Base-by-base conservation (phyloP, 2,329 filamentous ascomycete genomes). In the Dothistroma septosporum region DNA sequence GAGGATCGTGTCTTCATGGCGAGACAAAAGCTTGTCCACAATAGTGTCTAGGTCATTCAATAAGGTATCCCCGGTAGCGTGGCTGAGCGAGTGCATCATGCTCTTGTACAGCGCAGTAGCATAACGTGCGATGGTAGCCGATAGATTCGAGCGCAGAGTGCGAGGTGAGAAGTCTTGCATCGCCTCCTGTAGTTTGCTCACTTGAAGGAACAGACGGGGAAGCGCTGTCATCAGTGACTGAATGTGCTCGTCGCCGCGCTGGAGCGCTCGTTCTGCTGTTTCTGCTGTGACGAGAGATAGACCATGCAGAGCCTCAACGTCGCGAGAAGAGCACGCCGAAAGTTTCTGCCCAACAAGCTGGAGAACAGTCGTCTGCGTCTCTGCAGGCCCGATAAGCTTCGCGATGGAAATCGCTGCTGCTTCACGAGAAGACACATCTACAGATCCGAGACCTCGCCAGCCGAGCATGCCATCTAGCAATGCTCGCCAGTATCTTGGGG, bases 371-470 rank as follows among this genome's bases (percentile, higher is more conserved):
- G 67, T 77, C 59, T 60, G 75, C 70, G 64, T 84, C 61, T 61
- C 47, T 28, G 55, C 37, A 1, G 77, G 68, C 78, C 76, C 37
- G 73, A 77, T 64, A 4, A 92, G 72, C 1, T 74, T 71, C 6
- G 90, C 90, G 67, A 93, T 86, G 0, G 90, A 87, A 1, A 75
- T 76, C 1, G 89, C 91, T 14, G 91, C 87, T 54, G 85, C 83
- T 67, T 90, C 83, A 62, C 94, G 84, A 1, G 91, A 91, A 6
- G 82, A 78, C 0, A 86, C 82, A 73, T 97, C 92, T 9, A 86
- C 80, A 65, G 95, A 91, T 0, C 88, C 87, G n/a, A 95, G 84
- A 0, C 94, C 94, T 73, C 93, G 84, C 94, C 94, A 99, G 21
- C 85, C 87, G 12, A 95, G 78, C 7, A 96, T 78, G 0, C 83